Evolutionary conservation across 495 filamentous ascomycete species (phyloP).

Genomic region (Penicillium manginii): DNA sequence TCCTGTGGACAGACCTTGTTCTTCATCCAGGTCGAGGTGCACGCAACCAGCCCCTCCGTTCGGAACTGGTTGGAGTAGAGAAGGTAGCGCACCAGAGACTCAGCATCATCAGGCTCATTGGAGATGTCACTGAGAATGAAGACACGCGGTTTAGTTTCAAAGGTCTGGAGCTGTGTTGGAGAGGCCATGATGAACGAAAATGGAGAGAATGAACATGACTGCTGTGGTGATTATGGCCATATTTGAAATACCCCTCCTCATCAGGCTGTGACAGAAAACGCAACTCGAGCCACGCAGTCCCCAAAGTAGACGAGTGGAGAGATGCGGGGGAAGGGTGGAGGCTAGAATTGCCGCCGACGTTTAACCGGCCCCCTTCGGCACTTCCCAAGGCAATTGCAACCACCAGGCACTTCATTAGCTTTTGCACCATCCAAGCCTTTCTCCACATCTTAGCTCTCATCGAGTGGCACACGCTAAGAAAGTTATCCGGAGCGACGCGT

Average conservation of each 20-base stretch:
- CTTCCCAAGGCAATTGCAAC: conserved; percentile 1
- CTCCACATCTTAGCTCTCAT: background rate
- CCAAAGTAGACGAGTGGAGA: conserved; percentile 1
- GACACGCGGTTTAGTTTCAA: conserved; percentile 17
- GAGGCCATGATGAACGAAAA: conserved; percentile 9
- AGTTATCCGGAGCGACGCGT: background rate
- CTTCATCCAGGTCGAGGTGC: conserved; percentile 20
- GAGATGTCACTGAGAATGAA: conserved; percentile 31
- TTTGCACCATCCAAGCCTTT: background rate
- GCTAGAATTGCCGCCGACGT: background rate
- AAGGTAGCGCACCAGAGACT: conserved; percentile 31
- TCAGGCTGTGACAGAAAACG: background rate
- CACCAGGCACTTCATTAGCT: background rate
- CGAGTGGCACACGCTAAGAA: background rate
- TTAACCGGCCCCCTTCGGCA: conserved; percentile 1
- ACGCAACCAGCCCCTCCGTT: conserved; percentile 32
- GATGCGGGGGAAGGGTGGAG: conserved; percentile 4
- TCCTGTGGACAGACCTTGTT: conserved; percentile 17
- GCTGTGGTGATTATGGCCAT: background rate
- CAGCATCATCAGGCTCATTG: conserved; percentile 37
- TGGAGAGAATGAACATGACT: background rate
- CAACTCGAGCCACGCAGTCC: conserved; percentile 12
- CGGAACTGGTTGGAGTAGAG: conserved; percentile 33
- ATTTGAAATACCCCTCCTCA: conserved; percentile 1
- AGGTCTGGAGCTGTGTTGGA: conserved; percentile 11